Evolutionary conservation across 1,139 yeast genomes (phyloP), one percentile per base, ranked within the genome.

Genomic region (Blastobotrys serpentis): DNA sequence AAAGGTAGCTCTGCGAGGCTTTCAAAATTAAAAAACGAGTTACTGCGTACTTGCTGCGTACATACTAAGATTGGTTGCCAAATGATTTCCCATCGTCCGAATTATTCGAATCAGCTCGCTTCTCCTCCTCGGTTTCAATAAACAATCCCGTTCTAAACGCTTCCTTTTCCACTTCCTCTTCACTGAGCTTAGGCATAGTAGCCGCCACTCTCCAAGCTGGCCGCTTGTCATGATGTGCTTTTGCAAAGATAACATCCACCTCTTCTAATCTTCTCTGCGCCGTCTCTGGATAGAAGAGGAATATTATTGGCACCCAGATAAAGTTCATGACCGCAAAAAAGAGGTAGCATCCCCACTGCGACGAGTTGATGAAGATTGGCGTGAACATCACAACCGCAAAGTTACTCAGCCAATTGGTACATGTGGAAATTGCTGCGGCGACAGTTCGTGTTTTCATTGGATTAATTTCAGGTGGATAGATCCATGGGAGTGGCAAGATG

Each of bases 231-330:
- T 48, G 58, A 49, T 56, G 56, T 10, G 66, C 67, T 52, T 56
- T 57, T 52, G 68, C 68, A 23, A 79, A 81, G 55, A 84, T 81
- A 54, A 77, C 72, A 61, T 81, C 84, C 55, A 81, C 73, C 61
- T 81, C 84, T 63, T 81, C 86, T 62, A 81, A 70, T 25, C 82
- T 69, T 60, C 84, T 72, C 51, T 81, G 81, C 8, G 82, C 78
- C 26, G 85, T 80, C 69, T 81, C 86, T 32, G 86, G 86, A 62
- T 77, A 81, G 68, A 76, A 83, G 73, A 85, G 77, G 73, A 68
- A 82, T 48, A 82, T 84, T 58, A 73, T 57, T 26, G 87, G 86
- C 40, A 82, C 69, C 71, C 81, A 86, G 84, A 87, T 83, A 42
- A 69, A 65, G 58, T 79, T 79, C 49, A 78, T 65, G 7, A 58